Base-by-base conservation (phyloP, 2,329 filamentous ascomycete genomes). In the Diaporthe vaccinii region DNA sequence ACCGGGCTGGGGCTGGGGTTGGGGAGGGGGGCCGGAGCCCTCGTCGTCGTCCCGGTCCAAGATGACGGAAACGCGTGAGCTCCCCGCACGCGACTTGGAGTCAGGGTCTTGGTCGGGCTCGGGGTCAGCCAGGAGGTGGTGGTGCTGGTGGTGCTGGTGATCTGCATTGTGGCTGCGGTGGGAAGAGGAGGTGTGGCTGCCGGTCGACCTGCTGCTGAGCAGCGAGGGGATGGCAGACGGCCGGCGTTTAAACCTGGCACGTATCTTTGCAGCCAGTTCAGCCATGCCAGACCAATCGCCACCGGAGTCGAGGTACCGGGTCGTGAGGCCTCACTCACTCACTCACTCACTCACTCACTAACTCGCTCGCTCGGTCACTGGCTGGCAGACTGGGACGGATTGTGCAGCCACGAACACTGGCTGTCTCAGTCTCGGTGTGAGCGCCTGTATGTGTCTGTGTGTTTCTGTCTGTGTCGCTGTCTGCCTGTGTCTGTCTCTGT, bases 261-360 rank as follows among this genome's bases (percentile, higher is more conserved):
- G 85, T 79, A 89, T 83, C 77, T 86, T 86, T 77, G 86, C 84
- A 79, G 82, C 85, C 74, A 89, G 80, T 77, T 87, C 86, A 75
- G 85, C 86, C 86, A 88, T 88, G 34, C 69, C 73, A 59, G 51
- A 70, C 44, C 49, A 69, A 28, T 41, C 41, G 65, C 41, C 46
- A 69, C 46, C 49, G n/a, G 49, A 22, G 31, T 41, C 22, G 46
- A 53, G 62, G 34, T n/a, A n/a, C 34, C 10, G 46, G 46, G 49
- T 55, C 8, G 20, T 39, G 65, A 69, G 49, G 65, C 65, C 65
- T 69, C 65, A 39, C 46, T 3, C 46, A 17, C 44, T 51, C 44
- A n/a, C 44, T 53, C 31, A 25, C 39, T n/a, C 57, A 1, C 34
- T 62, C 39, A 12, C 39, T n/a, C 57, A 1, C 34, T 62, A n/a